These are phyloP conservation scores for Metschnikowia kunwiensis DNA, from an alignment of 805 yeast species.

Conservation along the genomic window DNA sequence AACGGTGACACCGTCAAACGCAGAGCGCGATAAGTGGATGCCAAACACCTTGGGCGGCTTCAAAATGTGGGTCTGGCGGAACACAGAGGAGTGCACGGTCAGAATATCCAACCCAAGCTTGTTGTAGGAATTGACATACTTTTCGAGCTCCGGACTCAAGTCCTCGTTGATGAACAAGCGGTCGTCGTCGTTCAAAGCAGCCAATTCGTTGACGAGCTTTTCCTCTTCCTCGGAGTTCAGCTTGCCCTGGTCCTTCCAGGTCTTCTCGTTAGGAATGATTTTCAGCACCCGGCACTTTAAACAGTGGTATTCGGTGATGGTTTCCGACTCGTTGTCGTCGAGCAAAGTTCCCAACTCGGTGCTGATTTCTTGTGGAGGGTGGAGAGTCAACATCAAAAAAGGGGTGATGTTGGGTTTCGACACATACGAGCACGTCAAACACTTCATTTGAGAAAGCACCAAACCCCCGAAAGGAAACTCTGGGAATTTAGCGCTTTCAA, in stretches of 20 bases:
- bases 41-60: slow-evolving; percentile 70
- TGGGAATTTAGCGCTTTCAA: slow-evolving; percentile 40
- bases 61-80: slow-evolving; percentile 58
- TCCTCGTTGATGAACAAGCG: slow-evolving; percentile 61
- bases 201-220: slow-evolving; percentile 33
- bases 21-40: slow-evolving; percentile 84
- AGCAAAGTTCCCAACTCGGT: slow-evolving; percentile 55
- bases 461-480: slow-evolving; percentile 73
- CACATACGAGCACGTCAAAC: slow-evolving; percentile 61
- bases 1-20: slow-evolving; percentile 62
- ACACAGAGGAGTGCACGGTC: slow-evolving; percentile 58
- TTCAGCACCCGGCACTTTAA: slow-evolving; percentile 54
- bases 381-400: slow-evolving; percentile 69
- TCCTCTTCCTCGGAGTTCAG: slow-evolving; percentile 25
- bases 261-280: slow-evolving; percentile 30
- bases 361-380: slow-evolving; percentile 57
- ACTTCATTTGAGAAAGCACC: slow-evolving; percentile 62
- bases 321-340: slow-evolving; percentile 56
- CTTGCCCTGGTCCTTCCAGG: slow-evolving; percentile 20
- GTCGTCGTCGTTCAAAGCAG: slow-evolving; percentile 33
- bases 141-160: slow-evolving; percentile 47
- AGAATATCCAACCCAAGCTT: slow-evolving; percentile 43
- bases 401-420: slow-evolving; percentile 59
- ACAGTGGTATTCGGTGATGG: slow-evolving; percentile 79
- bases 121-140: slow-evolving; percentile 47